A percentile compares a stretch with the other conserved stretches of the same genome.
These are phyloP conservation scores for Russula virescens DNA, from an alignment of 768 basidiomycete species.

Conservation along the genomic window DNA sequence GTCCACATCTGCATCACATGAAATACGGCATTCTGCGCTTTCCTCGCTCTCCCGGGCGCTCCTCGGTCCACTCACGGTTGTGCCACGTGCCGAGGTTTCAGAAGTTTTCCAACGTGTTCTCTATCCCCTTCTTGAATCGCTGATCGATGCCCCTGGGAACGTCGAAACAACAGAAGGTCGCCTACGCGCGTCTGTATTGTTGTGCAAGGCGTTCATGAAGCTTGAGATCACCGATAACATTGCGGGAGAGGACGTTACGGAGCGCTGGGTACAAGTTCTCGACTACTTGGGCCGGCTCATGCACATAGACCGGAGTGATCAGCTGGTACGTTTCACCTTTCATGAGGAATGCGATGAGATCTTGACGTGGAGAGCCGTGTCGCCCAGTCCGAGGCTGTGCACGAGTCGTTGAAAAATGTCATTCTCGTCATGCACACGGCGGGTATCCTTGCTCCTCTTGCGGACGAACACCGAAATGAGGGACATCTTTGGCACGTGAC, in stretches of 20 bases:
- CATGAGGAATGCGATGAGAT: neutral
- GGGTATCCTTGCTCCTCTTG: slow-evolving; percentile 69
- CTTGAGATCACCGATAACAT: slow-evolving; percentile 67
- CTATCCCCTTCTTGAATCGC: slow-evolving; percentile 88
- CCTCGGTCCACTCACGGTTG: slow-evolving; percentile 21
- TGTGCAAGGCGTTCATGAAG: slow-evolving; percentile 96
- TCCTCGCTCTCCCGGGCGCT: slow-evolving; percentile 45
- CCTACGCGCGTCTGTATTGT: slow-evolving; percentile 76
- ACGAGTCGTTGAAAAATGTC: slow-evolving; percentile 95
- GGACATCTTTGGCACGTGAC: slow-evolving; percentile 80
- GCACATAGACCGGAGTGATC: slow-evolving; percentile 77
- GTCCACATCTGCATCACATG: slow-evolving; percentile 16
- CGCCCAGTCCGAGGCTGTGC: slow-evolving; percentile 83
- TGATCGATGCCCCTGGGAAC: slow-evolving; percentile 78
- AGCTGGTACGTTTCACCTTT: slow-evolving; percentile 55
- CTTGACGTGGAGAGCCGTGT: neutral
- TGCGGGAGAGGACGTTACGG: slow-evolving; percentile 54
- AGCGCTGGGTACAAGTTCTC: slow-evolving; percentile 85
- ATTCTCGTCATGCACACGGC: slow-evolving; percentile 94
- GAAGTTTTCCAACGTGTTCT: slow-evolving; percentile 85
- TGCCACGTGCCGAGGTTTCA: slow-evolving; percentile 57
- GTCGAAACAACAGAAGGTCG: slow-evolving; percentile 89
- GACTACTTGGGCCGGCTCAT: slow-evolving; percentile 87
- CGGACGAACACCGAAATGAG: slow-evolving; percentile 43
- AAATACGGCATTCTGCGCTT: slow-evolving; percentile 44